These are phyloP conservation scores for Erysiphe neolycopersici DNA, from an alignment of 2,329 filamentous ascomycete genomes.

Conservation along the genomic window DNA sequence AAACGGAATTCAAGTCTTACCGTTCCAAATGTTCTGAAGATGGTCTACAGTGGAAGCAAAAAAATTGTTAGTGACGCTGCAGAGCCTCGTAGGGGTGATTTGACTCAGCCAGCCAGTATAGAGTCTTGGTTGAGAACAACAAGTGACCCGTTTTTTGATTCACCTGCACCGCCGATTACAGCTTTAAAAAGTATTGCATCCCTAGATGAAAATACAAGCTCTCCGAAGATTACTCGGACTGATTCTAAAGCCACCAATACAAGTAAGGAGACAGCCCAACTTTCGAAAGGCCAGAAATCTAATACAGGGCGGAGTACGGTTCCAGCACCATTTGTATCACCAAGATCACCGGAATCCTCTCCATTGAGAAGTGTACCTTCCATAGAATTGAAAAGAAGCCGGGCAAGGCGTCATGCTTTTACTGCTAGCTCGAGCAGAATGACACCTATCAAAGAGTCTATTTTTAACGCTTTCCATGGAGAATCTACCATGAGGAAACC, in stretches of 20 bases:
- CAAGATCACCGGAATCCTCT: slow-evolving; percentile 5
- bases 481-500: slow-evolving; percentile 20
- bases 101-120: slow-evolving; percentile 34
- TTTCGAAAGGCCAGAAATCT: neutral
- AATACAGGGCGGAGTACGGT: slow-evolving; percentile 7
- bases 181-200: slow-evolving; percentile 14
- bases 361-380: slow-evolving; percentile 7
- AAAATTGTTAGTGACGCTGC: slow-evolving; percentile 36
- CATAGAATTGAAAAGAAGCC: slow-evolving; percentile 24
- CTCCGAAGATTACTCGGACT: slow-evolving; percentile 6
- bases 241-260: neutral
- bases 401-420: slow-evolving; percentile 23
- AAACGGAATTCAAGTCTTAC: slow-evolving; percentile 31
- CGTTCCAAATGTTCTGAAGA: slow-evolving; percentile 36
- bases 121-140: slow-evolving; percentile 38
- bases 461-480: slow-evolving; percentile 35
- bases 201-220: slow-evolving; percentile 10
- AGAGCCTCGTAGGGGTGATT: slow-evolving; percentile 24
- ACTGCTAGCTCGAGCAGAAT: slow-evolving; percentile 23
- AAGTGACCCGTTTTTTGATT: slow-evolving; percentile 33
- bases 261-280: slow-evolving; percentile 1
- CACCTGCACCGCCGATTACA: slow-evolving; percentile 6
- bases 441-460: slow-evolving; percentile 26
- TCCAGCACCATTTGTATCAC: slow-evolving; percentile 9
- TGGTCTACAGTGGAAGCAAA: slow-evolving; percentile 34